Base-by-base conservation (phyloP, 305 asterid genomes). In the Lippia alba region DNA sequence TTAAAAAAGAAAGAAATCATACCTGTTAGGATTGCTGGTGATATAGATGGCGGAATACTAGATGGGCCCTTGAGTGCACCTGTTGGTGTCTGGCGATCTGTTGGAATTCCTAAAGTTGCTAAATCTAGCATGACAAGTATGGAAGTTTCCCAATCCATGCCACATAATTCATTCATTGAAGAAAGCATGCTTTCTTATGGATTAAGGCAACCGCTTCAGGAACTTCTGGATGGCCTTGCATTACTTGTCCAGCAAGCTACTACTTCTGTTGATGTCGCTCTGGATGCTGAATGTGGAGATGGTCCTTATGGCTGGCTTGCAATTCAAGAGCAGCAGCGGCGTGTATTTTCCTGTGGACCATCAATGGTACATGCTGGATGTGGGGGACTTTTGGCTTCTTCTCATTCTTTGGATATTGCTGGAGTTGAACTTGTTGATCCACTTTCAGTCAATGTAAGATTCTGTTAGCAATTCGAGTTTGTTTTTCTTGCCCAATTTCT, bases 221-320 rank as follows among this genome's bases (percentile, higher is more conserved):
- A 92, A 77, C 90, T 95, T 72, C 99, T 95, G 77, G 98, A 95
- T 86, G 97, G 99, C 73, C 77, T 95, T 58, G 82, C 88, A 4
- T 89, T 95, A 71, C 93, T 95, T 82, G 97, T 92, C 71, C 99
- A 95, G 79, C 99, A 95, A 84, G 98, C 97, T 80, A 87, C 97
- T 63, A 90, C 99, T 55, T 91, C 92, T 81, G 99, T 95, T 82
- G 99, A 95, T 78, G 88, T 95, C 70, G 88, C 96, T 48, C 85
- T 95, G 69, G 99, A 95, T 88, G 91, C 97, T 50, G 99, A 95
- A 81, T 92, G 88, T 78, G 90, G 94, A 49, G 98, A 95, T 84
- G 99, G 99, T 64, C 96, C 96, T 65, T 88, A 82, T 83, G 97
- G 99, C 66, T 92, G 95, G 98, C 99, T 95, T 78, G 96, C 98